Evolutionary conservation across 345 rosid species (phyloP), one percentile per base, ranked within the genome.

Genomic region (Gossypium herbaceum): DNA sequence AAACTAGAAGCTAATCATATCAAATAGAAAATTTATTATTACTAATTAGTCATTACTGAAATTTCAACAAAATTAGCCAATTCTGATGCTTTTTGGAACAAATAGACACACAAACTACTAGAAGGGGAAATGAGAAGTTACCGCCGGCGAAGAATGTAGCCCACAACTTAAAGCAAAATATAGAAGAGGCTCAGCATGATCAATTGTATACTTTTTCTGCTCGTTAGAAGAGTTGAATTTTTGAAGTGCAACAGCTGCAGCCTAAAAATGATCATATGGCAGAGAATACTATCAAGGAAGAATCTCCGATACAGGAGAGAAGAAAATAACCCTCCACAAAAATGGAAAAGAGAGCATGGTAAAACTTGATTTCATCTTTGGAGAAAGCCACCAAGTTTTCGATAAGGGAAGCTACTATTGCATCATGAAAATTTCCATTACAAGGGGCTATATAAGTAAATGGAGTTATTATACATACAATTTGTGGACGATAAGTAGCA

Each of bases 131-230:
- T 39, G 51, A 55, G 43, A 55, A 80, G 83, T 85, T 84, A 90
- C 94, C 55, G 94, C 94, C 58, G 92, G 90, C 55, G 91, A 90
- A 75, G 92, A 90, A 73, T 90, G 81, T 78, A 83, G 79, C 74
- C 92, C 92, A 57, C 84, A 86, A 59, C 92, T 88, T 59, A 90
- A 80, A 25, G 88, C 88, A 25, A 90, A 90, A 25, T 85, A 77
- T 20, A 88, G 77, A 57, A 88, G 92, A 58, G 90, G 94, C 72
- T 90, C 92, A 1, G 79, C 85, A 59, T 85, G 81, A 82, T 85
- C 88, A n/a, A 90, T 84, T 17, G 82, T 73, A 77, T 79, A 86
- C 71, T 75, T 81, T 77, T 81, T 79, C 78, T 68, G 78, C 79
- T 86, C 88, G 71, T 84, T 89, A 4, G 86, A 74, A 72, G 77